phyloP scores from a whole-genome alignment of 495 filamentous ascomycete genomes.

The Penicillium steckii region DNA sequence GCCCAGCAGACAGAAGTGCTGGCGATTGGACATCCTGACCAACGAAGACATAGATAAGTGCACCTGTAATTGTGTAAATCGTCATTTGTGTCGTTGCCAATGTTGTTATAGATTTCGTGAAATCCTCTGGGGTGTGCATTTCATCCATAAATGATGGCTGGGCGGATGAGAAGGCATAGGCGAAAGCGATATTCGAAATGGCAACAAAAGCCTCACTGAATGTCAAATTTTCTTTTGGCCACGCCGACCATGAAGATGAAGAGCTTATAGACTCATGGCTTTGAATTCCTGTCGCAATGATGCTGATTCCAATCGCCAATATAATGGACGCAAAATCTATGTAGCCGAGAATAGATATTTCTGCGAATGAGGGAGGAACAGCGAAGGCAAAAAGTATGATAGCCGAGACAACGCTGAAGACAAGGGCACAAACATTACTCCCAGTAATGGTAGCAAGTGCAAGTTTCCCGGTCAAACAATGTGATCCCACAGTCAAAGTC shows the following conservation, averaged over 20 bases:
- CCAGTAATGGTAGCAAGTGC: slow-evolving; percentile 60
- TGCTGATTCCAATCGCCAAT: slow-evolving; percentile 62
- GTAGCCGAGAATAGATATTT: slow-evolving; percentile 58
- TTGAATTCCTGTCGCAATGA: slow-evolving; percentile 60
- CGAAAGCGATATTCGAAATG: slow-evolving; percentile 67
- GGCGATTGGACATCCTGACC: slow-evolving; percentile 63
- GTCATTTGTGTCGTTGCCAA: slow-evolving; percentile 58
- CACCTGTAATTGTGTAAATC: slow-evolving; percentile 64
- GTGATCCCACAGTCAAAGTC: slow-evolving; percentile 65
- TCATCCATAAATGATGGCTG: slow-evolving; percentile 60
- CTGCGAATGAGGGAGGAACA: slow-evolving; percentile 51
- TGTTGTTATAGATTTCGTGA: slow-evolving; percentile 55
- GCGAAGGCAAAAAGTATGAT: slow-evolving; percentile 57
- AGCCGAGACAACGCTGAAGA: slow-evolving; percentile 59
- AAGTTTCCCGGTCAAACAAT: slow-evolving; percentile 67
- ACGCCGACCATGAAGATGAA: slow-evolving; percentile 28
- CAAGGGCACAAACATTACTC: slow-evolving; percentile 58
- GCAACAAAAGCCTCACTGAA: slow-evolving; percentile 50
- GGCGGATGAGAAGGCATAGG: slow-evolving; percentile 58
- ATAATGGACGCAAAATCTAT: slow-evolving; percentile 62
- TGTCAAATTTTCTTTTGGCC: slow-evolving; percentile 25
- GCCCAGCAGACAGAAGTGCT: slow-evolving; percentile 60
- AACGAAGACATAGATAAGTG: slow-evolving; percentile 65
- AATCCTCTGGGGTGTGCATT: slow-evolving; percentile 46
- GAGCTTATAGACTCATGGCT: slow-evolving; percentile 22